Conservation (phyloP, 257 asterid genomes). For the Salvia miltiorrhiza region DNA sequence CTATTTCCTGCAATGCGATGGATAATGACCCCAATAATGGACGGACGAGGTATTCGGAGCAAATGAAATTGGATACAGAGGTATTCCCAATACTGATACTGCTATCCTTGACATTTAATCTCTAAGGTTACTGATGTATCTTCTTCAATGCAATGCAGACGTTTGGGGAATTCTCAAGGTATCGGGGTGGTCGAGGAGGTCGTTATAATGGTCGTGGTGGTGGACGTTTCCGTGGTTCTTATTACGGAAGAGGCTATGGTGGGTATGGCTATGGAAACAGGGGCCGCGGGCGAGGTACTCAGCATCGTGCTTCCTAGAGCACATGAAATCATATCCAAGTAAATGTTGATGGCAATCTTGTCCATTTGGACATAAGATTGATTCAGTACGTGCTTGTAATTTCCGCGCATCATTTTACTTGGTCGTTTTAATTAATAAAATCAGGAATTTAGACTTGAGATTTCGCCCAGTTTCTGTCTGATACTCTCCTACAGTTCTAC, state of each 20-base stretch:
- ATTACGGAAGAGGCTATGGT: constrained; percentile 60
- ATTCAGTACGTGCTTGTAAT: constrained; percentile 33
- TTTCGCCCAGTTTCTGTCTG: neutral
- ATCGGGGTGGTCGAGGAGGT: constrained; percentile 85
- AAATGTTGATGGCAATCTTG: constrained; percentile 25
- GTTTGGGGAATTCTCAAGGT: constrained; percentile 86
- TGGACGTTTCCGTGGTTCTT: constrained; percentile 70
- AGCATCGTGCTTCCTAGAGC: constrained; percentile 17
- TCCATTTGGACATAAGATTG: constrained; percentile 28
- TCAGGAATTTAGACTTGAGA: constrained; percentile 18
- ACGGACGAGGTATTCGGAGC: constrained; percentile 86
- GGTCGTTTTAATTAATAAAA: constrained; percentile 26
- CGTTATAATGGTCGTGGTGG: constrained; percentile 66
- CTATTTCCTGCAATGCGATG: constrained; percentile 62
- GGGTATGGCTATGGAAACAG: constrained; percentile 43
- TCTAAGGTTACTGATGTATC: constrained; percentile 20
- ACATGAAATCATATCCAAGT: neutral
- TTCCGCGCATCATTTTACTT: constrained; percentile 40
- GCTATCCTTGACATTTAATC: neutral
- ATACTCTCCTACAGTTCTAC: neutral
- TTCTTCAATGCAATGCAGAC: constrained; percentile 45
- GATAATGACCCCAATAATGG: constrained; percentile 46
- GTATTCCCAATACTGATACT: constrained; percentile 21
- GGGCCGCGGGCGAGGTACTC: constrained; percentile 46
- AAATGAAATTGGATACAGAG: constrained; percentile 85